Conservation (phyloP, 2,329 filamentous ascomycete genomes). For the Elsinoe ampelina region DNA sequence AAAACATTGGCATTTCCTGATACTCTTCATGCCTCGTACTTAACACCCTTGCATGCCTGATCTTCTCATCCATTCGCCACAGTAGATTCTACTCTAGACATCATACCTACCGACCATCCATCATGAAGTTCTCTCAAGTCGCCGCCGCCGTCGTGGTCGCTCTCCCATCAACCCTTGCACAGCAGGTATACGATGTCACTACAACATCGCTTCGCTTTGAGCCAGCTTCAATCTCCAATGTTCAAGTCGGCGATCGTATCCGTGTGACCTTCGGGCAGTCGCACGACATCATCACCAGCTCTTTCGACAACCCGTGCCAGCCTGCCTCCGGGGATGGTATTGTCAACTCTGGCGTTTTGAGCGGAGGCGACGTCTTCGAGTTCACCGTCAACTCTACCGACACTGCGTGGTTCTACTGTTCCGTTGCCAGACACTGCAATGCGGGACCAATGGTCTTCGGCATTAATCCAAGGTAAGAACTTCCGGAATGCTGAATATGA, state of each 20-base stretch:
- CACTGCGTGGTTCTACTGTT: not conserved
- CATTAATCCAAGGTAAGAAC: not conserved
- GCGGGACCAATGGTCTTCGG: not conserved
- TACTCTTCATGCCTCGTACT: too few species aligned
- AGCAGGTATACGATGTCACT: not conserved
- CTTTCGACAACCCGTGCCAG: not conserved
- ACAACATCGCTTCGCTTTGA: not conserved
- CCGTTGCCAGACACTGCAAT: not conserved
- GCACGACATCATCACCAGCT: not conserved
- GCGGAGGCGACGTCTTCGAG: not conserved
- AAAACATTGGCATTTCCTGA: too few species aligned
- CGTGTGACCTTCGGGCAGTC: not conserved
- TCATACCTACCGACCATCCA: not conserved
- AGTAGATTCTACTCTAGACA: too few species aligned
- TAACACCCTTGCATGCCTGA: too few species aligned
- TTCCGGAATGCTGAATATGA: not conserved
- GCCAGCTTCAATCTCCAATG: not conserved
- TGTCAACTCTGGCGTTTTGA: not conserved
- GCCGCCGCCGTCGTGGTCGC: not conserved
- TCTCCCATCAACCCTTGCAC: not conserved
- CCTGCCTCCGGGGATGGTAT: not conserved
- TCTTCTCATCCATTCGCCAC: not conserved
- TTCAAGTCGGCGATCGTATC: not conserved
- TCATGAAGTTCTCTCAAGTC: not conserved
- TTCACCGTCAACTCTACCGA: slow-evolving; percentile 2